Percentiles rank a stretch among this genome's conserved stretches.
Conservation (phyloP, 2,329 filamentous ascomycete genomes). For the Alternaria sp. region DNA sequence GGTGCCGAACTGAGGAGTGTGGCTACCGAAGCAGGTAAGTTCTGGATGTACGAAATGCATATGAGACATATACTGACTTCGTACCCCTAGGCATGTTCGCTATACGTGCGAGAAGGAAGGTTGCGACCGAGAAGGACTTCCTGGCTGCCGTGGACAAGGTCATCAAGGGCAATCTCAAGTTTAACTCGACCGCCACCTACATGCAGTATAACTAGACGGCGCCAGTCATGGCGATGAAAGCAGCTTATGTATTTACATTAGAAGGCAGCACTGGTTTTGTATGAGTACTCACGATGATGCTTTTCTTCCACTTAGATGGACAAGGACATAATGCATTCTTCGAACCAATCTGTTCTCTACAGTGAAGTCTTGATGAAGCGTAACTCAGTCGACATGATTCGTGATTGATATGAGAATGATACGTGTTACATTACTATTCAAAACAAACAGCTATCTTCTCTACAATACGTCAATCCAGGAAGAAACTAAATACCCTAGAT, state of each 20-base stretch:
- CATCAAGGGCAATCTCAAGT: conserved; percentile 98
- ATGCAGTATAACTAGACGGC: conserved; percentile 92
- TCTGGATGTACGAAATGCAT: background rate
- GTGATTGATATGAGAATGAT: background rate
- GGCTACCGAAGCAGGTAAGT: conserved; percentile 80
- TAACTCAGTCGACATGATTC: background rate
- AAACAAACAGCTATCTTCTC: too few species aligned
- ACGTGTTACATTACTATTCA: background rate
- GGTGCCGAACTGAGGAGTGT: conserved; percentile 96
- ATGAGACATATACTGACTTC: background rate
- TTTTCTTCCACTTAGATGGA: background rate
- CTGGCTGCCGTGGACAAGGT: conserved; percentile 98
- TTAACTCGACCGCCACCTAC: conserved; percentile 97
- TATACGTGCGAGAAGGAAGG: conserved; percentile 92
- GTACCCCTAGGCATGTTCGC: conserved; percentile 77
- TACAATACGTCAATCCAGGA: too few species aligned
- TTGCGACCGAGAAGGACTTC: conserved; percentile 98
- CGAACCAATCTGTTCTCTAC: background rate
- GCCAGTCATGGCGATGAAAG: background rate
- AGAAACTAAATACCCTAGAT: background rate
- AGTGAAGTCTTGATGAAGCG: background rate
- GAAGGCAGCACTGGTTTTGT: background rate
- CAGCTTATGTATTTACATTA: background rate
- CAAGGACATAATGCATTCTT: background rate
- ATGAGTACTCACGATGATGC: conserved; percentile 6